Conservation (phyloP, 2,329 filamentous ascomycete species). For the Magnaporthales sp. region DNA sequence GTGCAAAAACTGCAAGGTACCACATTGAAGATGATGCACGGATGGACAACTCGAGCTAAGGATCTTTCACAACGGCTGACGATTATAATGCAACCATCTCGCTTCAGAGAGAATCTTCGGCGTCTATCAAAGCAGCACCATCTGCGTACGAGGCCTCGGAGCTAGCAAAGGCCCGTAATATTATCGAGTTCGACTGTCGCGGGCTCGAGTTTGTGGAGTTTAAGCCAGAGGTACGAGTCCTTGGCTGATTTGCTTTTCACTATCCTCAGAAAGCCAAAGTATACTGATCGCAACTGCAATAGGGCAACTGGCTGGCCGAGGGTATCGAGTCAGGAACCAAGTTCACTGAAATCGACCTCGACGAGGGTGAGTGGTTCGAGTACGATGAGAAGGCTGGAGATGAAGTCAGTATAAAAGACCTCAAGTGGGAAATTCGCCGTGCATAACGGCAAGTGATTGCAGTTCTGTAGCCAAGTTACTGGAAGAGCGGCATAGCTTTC, state of each 20-base stretch:
- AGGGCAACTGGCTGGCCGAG: constrained; percentile 87
- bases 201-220: constrained; percentile 90
- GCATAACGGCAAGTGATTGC: constrained; percentile 37
- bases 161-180: constrained; percentile 65
- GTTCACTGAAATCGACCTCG: constrained; percentile 73
- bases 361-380: constrained; percentile 94
- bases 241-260: neutral
- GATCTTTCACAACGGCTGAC: neutral
- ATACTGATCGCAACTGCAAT: neutral
- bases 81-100: neutral
- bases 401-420: constrained; percentile 84
- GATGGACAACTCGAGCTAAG: neutral
- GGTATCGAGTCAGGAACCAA: constrained; percentile 73
- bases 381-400: constrained; percentile 92
- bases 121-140: constrained; percentile 70
- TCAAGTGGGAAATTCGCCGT: constrained; percentile 78
- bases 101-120: constrained; percentile 69
- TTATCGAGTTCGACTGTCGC: constrained; percentile 88
- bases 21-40: constrained; percentile 11
- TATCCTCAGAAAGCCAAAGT: constrained; percentile 1
- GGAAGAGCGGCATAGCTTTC: neutral
- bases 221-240: constrained; percentile 65
- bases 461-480: neutral
- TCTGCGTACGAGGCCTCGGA: constrained; percentile 62
- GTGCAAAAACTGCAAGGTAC: constrained; percentile 96